Conservation (phyloP, 179 eudicot genomes). For the Vitellaria paradoxa region DNA sequence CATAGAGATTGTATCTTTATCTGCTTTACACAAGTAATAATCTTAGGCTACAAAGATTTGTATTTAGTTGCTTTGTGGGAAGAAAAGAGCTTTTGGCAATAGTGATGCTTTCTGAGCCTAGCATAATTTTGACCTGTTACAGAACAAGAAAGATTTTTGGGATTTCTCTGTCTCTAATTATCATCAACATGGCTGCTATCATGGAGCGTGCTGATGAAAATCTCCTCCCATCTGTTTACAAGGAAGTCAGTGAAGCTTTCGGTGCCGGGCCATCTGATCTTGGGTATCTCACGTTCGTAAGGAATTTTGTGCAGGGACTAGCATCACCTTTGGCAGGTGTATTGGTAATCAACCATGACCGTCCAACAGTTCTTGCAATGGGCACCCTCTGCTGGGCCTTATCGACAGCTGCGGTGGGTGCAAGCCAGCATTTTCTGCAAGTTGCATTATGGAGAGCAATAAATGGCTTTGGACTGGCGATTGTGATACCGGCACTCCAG, state of each 20-base stretch:
- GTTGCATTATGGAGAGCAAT: constrained; percentile 90
- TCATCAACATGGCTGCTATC: constrained; percentile 88
- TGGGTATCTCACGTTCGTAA: constrained; percentile 78
- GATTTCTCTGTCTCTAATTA: constrained; percentile 77
- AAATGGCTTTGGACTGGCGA: constrained; percentile 90
- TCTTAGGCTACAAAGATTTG: neutral
- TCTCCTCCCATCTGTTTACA: constrained; percentile 90
- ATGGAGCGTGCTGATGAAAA: constrained; percentile 99
- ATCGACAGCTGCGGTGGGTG: constrained; percentile 95
- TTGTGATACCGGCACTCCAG: constrained; percentile 92
- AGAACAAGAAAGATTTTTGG: constrained; percentile 69
- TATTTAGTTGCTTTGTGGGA: neutral
- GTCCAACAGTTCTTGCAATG: constrained; percentile 82
- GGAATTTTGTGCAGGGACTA: constrained; percentile 76
- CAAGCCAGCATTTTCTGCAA: constrained; percentile 61
- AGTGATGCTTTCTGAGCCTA: neutral
- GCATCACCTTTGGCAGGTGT: constrained; percentile 94
- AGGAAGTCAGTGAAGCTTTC: constrained; percentile 92
- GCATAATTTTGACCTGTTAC: constrained; percentile 13
- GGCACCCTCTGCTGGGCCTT: constrained; percentile 92
- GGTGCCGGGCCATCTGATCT: constrained; percentile 83
- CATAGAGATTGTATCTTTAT: neutral
- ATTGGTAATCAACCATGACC: constrained; percentile 73
- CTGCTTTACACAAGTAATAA: neutral
- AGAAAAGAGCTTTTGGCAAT: neutral